Evolutionary conservation across 129 eudicot genomes (phyloP), one percentile per base, ranked within the genome.

Genomic region (Kitagawia praeruptora): DNA sequence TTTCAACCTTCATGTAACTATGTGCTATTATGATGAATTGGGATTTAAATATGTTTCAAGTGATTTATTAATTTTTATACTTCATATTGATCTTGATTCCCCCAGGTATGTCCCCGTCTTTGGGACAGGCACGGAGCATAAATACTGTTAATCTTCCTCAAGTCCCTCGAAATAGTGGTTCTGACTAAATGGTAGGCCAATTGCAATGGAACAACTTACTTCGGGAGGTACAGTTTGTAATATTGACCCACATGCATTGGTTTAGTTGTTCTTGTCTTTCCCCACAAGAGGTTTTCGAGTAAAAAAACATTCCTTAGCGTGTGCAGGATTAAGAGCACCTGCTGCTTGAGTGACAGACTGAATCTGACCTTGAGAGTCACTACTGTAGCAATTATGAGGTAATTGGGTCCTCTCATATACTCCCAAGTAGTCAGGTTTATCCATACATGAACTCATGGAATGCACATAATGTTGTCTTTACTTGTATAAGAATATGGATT

Each of bases 31-130:
- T 54, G 28, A 7, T 18, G 34, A 31, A 31, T 31, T 31, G 34
- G 34, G 34, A 31, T 1, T 31, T 31, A 31, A 31, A 31, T 31
- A 31, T 31, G 1, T 31, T 31, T 31, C 34, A 31, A 31, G 49
- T 23, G 27, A 41, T 2, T 21, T 27, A 37, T 42, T 23, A 56
- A n/a, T 8, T 58, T 56, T 58, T 58, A n/a, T 58, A 3, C 3
- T 58, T 18, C 10, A 8, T 48, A 19, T 58, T 49, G 1, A 42
- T 41, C 18, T 37, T 78, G 77, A 84, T 78, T 61, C 64, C 72
- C 69, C 81, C 81, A 89, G 93, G 93, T 53, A 78, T 79, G 15
- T 25, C 85, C 41, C 87, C 93, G 14, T 85, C 82, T 63, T 64
- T 85, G 70, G 87, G 87, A 69, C 85, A 84, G 74, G 82, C 82